A percentile compares a stretch with the other conserved stretches of the same genome.
Conservation (phyloP, 1,284 basidiomycete species). For the Porphyrellus sp. region DNA sequence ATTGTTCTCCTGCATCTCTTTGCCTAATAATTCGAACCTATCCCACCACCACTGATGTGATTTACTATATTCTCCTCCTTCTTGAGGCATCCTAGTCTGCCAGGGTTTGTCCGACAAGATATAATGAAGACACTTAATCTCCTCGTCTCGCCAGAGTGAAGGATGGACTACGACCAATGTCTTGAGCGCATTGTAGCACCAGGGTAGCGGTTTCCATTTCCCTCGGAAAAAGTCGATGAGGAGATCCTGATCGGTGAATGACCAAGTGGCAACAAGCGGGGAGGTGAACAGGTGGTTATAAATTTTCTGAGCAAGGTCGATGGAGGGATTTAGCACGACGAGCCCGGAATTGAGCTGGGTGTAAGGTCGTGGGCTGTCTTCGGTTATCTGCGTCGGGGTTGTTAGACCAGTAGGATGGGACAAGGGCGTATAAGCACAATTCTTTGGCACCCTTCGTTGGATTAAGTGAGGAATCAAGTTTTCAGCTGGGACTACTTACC, state of each 20-base stretch:
- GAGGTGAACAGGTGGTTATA: slow-evolving; percentile 64
- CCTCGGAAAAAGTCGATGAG: slow-evolving; percentile 78
- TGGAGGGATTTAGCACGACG: slow-evolving; percentile 82
- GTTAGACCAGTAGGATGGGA: slow-evolving; percentile 48
- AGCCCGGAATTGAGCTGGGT: slow-evolving; percentile 85
- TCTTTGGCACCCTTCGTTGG: slow-evolving; percentile 72
- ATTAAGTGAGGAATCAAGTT: slow-evolving; percentile 1
- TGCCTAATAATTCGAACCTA: slow-evolving; percentile 50
- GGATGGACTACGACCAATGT: slow-evolving; percentile 69
- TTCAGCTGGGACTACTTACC: slow-evolving; percentile 49
- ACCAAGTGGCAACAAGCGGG: slow-evolving; percentile 65
- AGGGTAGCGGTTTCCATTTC: slow-evolving; percentile 71
- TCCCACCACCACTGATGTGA: slow-evolving; percentile 79
- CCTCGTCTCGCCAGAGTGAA: slow-evolving; percentile 72
- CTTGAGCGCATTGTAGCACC: slow-evolving; percentile 86
- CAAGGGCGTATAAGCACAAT: slow-evolving; percentile 80
- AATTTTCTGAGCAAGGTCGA: slow-evolving; percentile 49
- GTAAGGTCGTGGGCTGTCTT: slow-evolving; percentile 65
- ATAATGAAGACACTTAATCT: slow-evolving; percentile 75
- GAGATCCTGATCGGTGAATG: slow-evolving; percentile 92
- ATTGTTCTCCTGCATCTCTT: slow-evolving; percentile 46
- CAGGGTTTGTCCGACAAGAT: slow-evolving; percentile 78
- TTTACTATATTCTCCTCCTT: slow-evolving; percentile 44
- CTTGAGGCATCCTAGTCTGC: slow-evolving; percentile 46
- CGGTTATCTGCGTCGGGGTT: slow-evolving; percentile 46